Base-by-base conservation (phyloP, 2,329 filamentous ascomycete species). In the Hypomyces rosellus region DNA sequence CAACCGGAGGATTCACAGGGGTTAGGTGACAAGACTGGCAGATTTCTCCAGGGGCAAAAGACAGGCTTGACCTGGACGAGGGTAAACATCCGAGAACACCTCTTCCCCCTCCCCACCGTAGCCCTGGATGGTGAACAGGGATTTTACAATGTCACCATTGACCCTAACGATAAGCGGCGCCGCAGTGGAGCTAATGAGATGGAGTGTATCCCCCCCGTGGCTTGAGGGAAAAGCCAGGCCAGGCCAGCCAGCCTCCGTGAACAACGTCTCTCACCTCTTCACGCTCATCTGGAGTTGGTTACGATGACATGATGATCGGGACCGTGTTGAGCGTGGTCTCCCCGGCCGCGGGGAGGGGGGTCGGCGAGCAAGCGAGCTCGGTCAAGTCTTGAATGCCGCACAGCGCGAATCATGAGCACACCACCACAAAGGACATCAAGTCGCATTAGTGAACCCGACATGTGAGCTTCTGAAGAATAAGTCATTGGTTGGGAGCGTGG, bases 391-490 rank as follows among this genome's bases (percentile, higher is more conserved):
- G 16, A 44, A 30, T 11, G 16, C 18, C 34, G 45, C 39, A 45
- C 36, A 47, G 36, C 16, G 36, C 36, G 36, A 38, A 38, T 16
- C 36, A 38, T 16, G 16, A 55, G 48, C 50, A 54, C 50, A 49
- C 57, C 54, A 57, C 58, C 51, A 48, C n/a, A 49, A 54, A 51
- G 51, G 20, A 20, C 20, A 59, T 49, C 45, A 52, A 51, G 56
- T 61, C 57, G 61, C 61, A 63, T 63, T 56, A 52, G 55, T 49
- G 46, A 38, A 47, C 45, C 22, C 25, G 56, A 57, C 61, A 63
- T 63, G 61, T 64, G 61, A 63, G 57, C 53, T 54, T 48, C 22
- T 13, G 22, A 45, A 37, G 46, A 30, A 22, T 16, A 45, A 36
- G 11, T 39, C 15, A 52, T 52, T 52, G 50, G 50, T 33, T 16